phyloP scores from a whole-genome alignment of 192 early-diverging fungal species.

The Coemansia umbellata region DNA sequence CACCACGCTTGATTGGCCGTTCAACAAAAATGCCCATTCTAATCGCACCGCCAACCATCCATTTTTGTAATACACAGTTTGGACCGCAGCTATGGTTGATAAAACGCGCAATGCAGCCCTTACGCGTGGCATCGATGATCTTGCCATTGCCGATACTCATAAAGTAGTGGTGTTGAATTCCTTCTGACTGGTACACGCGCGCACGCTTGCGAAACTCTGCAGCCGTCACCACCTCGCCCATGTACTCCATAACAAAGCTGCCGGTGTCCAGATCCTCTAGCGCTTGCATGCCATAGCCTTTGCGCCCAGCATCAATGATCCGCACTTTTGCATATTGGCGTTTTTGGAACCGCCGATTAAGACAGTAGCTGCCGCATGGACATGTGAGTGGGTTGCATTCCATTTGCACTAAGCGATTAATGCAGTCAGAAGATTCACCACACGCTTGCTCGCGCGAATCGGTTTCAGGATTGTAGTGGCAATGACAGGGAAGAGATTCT shows the following conservation, averaged over 20 bases:
- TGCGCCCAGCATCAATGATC: conserved; percentile 85
- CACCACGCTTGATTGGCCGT: conserved; percentile 67
- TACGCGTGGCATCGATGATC: conserved; percentile 92
- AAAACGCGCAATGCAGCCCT: conserved; percentile 91
- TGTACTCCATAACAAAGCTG: conserved; percentile 95
- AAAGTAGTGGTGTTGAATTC: conserved; percentile 94
- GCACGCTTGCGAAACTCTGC: conserved; percentile 78
- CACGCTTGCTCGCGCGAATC: conserved; percentile 71
- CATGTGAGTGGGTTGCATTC: conserved; percentile 90
- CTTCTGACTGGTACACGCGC: conserved; percentile 73
- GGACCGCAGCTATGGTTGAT: conserved; percentile 98
- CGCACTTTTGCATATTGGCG: conserved; percentile 81
- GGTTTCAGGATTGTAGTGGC: conserved; percentile 52
- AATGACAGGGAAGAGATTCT: conserved; percentile 44
- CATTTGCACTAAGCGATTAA: conserved; percentile 87
- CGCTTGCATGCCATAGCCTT: conserved; percentile 91
- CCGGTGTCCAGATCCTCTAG: conserved; percentile 65
- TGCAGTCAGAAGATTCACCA: conserved; percentile 84
- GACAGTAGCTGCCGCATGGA: conserved; percentile 81
- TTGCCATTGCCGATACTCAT: conserved; percentile 93
- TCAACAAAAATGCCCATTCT: conserved; percentile 96
- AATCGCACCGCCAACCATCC: conserved; percentile 86
- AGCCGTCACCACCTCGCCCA: conserved; percentile 90
- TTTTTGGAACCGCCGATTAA: conserved; percentile 86
- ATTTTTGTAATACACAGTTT: conserved; percentile 94